These are phyloP conservation scores for Xylaria intraflava DNA, from an alignment of 495 filamentous ascomycete genomes.

Conservation along the genomic window DNA sequence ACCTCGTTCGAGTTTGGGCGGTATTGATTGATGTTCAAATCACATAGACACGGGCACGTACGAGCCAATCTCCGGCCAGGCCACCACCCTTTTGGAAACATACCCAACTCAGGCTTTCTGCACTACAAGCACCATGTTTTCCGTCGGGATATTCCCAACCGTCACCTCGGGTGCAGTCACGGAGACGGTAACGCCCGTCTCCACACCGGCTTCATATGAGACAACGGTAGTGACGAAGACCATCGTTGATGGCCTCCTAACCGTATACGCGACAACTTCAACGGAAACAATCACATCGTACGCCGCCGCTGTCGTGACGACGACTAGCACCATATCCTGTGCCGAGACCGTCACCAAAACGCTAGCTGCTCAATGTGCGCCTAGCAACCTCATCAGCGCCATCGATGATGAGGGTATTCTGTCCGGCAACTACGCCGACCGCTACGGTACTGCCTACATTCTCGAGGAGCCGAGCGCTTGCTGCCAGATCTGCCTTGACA, in stretches of 20 bases:
- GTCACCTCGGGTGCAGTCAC: conserved; percentile 15
- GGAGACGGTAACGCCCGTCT: conserved; percentile 13
- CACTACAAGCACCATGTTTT: conserved; percentile 10
- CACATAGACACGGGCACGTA: conserved; percentile 17
- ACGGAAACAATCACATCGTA: background rate
- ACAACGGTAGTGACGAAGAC: conserved; percentile 7
- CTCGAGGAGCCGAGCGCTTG: conserved; percentile 14
- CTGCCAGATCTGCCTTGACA: conserved; percentile 35
- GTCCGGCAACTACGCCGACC: conserved; percentile 13
- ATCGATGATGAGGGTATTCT: conserved; percentile 17
- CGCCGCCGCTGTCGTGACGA: background rate
- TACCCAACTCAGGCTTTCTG: conserved; percentile 19
- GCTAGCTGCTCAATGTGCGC: conserved; percentile 19
- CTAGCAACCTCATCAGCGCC: conserved; percentile 19
- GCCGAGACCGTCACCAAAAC: conserved; percentile 18
- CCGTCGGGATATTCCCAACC: conserved; percentile 8
- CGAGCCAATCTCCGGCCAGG: conserved; percentile 15
- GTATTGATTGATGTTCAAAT: background rate
- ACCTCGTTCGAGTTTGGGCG: too few relatives aligned
- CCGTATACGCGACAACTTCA: conserved; percentile 6
- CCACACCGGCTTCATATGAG: conserved; percentile 7
- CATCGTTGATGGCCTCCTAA: conserved; percentile 9
- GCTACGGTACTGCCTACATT: conserved; percentile 16
- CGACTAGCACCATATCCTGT: conserved; percentile 14
- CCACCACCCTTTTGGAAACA: conserved; percentile 9